phyloP scores from a whole-genome alignment of 192 early-diverging fungal genomes.

The Ambispora gerdemannii region DNA sequence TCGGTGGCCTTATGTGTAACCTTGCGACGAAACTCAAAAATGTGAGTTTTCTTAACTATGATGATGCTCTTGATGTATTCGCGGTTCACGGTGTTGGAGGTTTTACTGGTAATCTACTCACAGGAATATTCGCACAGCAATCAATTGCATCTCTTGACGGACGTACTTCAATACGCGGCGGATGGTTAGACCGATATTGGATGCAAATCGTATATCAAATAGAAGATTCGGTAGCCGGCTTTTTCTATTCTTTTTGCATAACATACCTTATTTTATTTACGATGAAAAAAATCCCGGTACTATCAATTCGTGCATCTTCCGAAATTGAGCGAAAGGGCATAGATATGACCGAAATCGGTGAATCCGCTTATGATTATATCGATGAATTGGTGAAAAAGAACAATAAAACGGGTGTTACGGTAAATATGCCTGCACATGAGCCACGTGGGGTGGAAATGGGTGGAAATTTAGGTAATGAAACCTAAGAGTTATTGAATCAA shows the following conservation, averaged over 20 bases:
- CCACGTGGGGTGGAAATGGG: too few relatives aligned
- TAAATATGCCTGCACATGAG: too few relatives aligned
- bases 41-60: constrained; percentile 77
- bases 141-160: constrained; percentile 71
- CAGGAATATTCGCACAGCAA: constrained; percentile 85
- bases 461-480: too few relatives aligned
- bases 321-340: constrained; percentile 66
- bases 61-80: constrained; percentile 92
- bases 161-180: constrained; percentile 40
- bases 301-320: constrained; percentile 74
- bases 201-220: constrained; percentile 81
- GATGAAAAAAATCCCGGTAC: constrained; percentile 77
- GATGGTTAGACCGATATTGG: constrained; percentile 47
- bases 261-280: constrained; percentile 72
- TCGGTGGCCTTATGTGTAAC: constrained; percentile 75
- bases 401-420: constrained; percentile 11
- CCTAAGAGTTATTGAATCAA: too few relatives aligned
- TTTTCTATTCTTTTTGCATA: constrained; percentile 70
- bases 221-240: constrained; percentile 66
- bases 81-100: constrained; percentile 86
- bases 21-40: constrained; percentile 78
- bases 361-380: constrained; percentile 51
- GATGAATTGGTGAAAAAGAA: constrained; percentile 41
- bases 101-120: constrained; percentile 76
- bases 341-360: constrained; percentile 82